Evolutionary conservation across 345 rosid species (phyloP).

Genomic region (Populus ilicifolia): DNA sequence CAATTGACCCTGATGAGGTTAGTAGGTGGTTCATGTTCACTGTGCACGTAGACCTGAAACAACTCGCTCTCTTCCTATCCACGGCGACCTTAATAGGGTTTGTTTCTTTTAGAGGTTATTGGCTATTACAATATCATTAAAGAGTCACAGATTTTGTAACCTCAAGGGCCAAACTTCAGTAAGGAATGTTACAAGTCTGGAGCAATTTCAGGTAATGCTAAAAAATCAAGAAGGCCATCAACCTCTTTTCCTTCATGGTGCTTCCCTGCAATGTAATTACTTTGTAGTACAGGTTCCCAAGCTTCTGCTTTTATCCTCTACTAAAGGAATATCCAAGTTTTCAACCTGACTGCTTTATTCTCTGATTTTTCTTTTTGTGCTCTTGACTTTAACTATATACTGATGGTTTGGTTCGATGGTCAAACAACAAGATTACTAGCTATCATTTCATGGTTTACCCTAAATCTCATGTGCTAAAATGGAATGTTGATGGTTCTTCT

Average conservation of each 20-base stretch:
- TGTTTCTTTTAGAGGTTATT: conserved; percentile 12
- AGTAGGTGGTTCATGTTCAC: not conserved
- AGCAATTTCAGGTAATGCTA: conserved; percentile 27
- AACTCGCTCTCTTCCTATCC: not conserved
- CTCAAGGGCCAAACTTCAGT: conserved; percentile 31
- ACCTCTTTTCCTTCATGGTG: not conserved
- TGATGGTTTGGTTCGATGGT: too few species aligned
- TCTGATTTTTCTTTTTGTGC: too few species aligned
- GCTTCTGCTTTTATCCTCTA: not conserved
- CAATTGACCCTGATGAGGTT: conserved; percentile 25
- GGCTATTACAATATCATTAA: conserved; percentile 21
- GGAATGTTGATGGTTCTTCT: too few species aligned
- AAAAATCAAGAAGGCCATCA: not conserved
- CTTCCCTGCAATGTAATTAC: not conserved
- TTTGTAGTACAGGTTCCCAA: too few species aligned
- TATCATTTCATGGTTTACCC: too few species aligned
- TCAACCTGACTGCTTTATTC: too few species aligned
- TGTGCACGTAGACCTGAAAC: not conserved
- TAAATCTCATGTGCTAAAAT: too few species aligned
- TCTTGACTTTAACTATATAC: too few species aligned
- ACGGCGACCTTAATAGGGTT: not conserved
- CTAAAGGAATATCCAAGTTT: not conserved
- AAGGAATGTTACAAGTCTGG: conserved; percentile 23
- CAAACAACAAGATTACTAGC: too few species aligned
- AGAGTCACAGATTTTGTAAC: conserved; percentile 36